Percentiles rank a stretch among this genome's conserved stretches.
phyloP scores from a whole-genome alignment of 768 basidiomycete species.

The Boletus bicolor region DNA sequence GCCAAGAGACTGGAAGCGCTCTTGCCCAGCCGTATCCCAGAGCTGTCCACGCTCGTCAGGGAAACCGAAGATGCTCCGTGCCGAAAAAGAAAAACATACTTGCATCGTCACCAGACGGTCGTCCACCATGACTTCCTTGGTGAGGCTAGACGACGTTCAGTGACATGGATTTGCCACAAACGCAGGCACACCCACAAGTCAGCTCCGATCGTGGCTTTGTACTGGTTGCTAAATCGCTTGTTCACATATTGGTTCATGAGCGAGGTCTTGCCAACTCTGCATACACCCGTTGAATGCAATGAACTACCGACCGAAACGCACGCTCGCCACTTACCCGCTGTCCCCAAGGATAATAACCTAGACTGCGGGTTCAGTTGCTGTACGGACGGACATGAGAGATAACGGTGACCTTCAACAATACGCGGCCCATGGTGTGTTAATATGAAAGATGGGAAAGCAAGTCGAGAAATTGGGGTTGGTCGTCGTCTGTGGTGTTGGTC shows the following conservation, averaged over 20 bases:
- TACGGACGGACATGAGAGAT: neutral
- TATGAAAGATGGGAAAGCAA: neutral
- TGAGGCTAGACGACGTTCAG: conserved; percentile 55
- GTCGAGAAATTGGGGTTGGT: neutral
- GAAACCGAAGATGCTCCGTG: neutral
- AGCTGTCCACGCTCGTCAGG: conserved; percentile 50
- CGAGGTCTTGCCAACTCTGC: conserved; percentile 96
- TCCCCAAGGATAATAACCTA: conserved; percentile 99
- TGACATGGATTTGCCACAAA: conserved; percentile 1
- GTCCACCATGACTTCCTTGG: conserved; percentile 98
- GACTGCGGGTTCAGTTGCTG: conserved; percentile 7
- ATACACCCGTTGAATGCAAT: conserved; percentile 1
- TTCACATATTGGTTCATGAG: conserved; percentile 99
- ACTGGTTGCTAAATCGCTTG: conserved; percentile 99
- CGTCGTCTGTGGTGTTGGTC: conserved; percentile 11
- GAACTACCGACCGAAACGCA: conserved; percentile 7
- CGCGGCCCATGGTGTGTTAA: conserved; percentile 64
- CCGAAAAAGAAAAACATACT: conserved; percentile 42
- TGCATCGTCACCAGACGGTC: conserved; percentile 99
- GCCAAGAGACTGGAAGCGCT: conserved; percentile 98
- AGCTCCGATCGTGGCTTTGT: conserved; percentile 98
- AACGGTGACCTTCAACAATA: conserved; percentile 70
- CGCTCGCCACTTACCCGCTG: conserved; percentile 65
- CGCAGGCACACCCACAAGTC: conserved; percentile 70
- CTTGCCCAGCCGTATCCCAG: conserved; percentile 99